Evolutionary conservation across 345 rosid species (phyloP).

Genomic region (Trapa incisa): DNA sequence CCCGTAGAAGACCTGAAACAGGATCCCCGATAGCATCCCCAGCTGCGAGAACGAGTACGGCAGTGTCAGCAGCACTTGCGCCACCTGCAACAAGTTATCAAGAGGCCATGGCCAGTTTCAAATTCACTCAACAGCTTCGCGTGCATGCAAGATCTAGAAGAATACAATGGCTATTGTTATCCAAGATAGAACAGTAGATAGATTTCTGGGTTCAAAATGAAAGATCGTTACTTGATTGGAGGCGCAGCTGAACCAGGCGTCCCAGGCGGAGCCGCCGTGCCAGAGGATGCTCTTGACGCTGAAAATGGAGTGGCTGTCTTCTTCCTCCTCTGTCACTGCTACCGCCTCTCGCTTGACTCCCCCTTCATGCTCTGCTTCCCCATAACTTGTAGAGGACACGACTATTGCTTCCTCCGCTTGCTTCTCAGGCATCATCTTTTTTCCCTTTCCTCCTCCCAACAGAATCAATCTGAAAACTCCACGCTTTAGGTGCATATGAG

Average conservation of each 20-base stretch:
- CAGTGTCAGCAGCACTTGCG: slow-evolving; percentile 83
- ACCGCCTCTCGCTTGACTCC: slow-evolving; percentile 20
- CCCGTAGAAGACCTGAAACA: slow-evolving; percentile 84
- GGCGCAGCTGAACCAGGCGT: slow-evolving; percentile 99
- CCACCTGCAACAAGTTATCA: slow-evolving; percentile 35
- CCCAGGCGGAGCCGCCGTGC: slow-evolving; percentile 99
- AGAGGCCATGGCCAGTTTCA: too few relatives aligned
- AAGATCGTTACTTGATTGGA: slow-evolving; percentile 65
- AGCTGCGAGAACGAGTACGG: slow-evolving; percentile 97
- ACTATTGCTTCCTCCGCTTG: slow-evolving; percentile 21
- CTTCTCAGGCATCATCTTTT: slow-evolving; percentile 10
- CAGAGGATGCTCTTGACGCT: slow-evolving; percentile 60
- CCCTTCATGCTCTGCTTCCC: slow-evolving; percentile 3
- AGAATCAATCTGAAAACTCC: not conserved
- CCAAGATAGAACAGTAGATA: too few relatives aligned
- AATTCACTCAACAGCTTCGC: too few relatives aligned
- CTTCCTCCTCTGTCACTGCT: slow-evolving; percentile 12
- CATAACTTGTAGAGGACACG: slow-evolving; percentile 3
- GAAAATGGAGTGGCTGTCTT: slow-evolving; percentile 32
- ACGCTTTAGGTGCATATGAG: not conserved
- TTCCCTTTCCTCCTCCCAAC: slow-evolving; percentile 1
- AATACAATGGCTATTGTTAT: too few relatives aligned
- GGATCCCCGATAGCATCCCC: slow-evolving; percentile 82
- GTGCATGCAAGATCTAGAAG: too few relatives aligned
- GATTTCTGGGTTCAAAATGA: not conserved